Conservation (phyloP, 2,329 filamentous ascomycete species). For the Calonectria montana region DNA sequence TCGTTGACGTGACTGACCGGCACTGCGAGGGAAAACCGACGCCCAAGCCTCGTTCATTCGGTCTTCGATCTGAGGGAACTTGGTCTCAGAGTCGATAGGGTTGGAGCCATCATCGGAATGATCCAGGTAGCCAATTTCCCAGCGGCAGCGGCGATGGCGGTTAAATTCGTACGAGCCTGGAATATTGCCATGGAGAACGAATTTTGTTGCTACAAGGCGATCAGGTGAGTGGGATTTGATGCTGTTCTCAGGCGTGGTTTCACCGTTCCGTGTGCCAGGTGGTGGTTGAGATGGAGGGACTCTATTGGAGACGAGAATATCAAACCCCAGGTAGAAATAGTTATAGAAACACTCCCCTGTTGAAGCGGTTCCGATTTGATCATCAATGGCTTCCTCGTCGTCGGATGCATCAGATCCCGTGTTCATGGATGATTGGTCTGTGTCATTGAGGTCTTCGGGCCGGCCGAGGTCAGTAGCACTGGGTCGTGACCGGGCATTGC, state of each 20-base stretch:
- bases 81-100: conserved; percentile 78
- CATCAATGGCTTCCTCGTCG: conserved; percentile 68
- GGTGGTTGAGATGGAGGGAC: conserved; percentile 72
- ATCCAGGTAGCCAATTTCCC: conserved; percentile 76
- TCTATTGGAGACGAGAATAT: conserved; percentile 88
- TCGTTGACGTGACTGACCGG: conserved; percentile 64
- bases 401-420: conserved; percentile 76
- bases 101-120: conserved; percentile 57
- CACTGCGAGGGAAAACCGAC: conserved; percentile 68
- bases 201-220: conserved; percentile 85
- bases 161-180: conserved; percentile 98
- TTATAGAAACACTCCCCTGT: conserved; percentile 92
- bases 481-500: conserved; percentile 61
- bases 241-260: conserved; percentile 39
- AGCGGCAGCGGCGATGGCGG: conserved; percentile 88
- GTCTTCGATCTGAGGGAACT: conserved; percentile 78
- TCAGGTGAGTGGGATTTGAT: conserved; percentile 63
- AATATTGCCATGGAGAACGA: conserved; percentile 95
- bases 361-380: conserved; percentile 63
- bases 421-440: conserved; percentile 79
- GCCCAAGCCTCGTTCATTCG: conserved; percentile 78
- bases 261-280: conserved; percentile 47
- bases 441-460: conserved; percentile 73
- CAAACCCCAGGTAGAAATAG: conserved; percentile 96
- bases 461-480: conserved; percentile 56